A percentile compares a stretch with the other conserved stretches of the same genome.
Conservation (phyloP, 192 early-diverging fungal species). For the Coemansia sp. region DNA sequence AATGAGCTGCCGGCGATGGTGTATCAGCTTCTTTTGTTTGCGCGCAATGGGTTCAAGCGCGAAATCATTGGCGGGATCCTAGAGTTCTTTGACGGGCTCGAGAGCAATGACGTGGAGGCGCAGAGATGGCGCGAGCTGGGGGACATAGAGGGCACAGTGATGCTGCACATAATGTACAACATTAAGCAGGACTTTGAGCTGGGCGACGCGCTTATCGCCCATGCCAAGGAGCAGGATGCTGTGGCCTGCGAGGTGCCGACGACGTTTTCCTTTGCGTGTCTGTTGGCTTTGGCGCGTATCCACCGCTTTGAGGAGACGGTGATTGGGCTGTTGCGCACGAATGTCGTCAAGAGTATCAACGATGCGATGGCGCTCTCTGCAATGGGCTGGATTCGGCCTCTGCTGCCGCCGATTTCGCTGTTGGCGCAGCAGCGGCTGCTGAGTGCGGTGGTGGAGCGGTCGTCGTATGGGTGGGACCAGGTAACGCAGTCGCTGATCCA, state of each 20-base stretch:
- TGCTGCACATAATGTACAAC: conserved; percentile 70
- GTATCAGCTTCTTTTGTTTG: conserved; percentile 66
- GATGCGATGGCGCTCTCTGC: conserved; percentile 14
- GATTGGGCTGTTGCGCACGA: conserved; percentile 22
- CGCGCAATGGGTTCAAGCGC: conserved; percentile 61
- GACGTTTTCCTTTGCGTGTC: conserved; percentile 65
- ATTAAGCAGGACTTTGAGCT: conserved; percentile 71
- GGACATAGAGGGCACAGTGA: conserved; percentile 64
- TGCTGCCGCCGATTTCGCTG: conserved; percentile 2
- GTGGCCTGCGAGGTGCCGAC: conserved; percentile 30
- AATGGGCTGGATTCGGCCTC: conserved; percentile 14
- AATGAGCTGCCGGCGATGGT: conserved; percentile 63
- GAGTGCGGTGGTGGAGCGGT: conserved; percentile 16
- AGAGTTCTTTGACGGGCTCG: conserved; percentile 59
- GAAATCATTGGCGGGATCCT: conserved; percentile 57
- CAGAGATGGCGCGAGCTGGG: conserved; percentile 40
- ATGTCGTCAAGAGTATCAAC: conserved; percentile 22
- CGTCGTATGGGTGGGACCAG: conserved; percentile 51
- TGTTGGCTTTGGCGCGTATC: conserved; percentile 66
- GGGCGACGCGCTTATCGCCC: conserved; percentile 29
- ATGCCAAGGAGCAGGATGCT: conserved; percentile 56
- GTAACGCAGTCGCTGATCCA: conserved; percentile 44
- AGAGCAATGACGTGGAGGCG: conserved; percentile 17
- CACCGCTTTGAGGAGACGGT: conserved; percentile 70
- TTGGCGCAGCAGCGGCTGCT: conserved; percentile 12